phyloP scores from a whole-genome alignment of 179 eudicot species.

The Drosera spatulata region DNA sequence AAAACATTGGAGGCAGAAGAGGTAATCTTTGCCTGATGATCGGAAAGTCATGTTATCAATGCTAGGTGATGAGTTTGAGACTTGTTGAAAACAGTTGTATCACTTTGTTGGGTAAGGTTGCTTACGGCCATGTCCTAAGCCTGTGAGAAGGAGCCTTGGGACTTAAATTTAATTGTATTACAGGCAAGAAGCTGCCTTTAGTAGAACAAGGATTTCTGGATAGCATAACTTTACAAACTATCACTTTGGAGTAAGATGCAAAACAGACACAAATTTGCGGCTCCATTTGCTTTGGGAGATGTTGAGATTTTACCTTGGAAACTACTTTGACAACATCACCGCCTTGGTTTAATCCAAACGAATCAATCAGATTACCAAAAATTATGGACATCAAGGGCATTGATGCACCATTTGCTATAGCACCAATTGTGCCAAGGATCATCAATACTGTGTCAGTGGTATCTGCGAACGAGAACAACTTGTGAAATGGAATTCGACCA shows the following conservation, averaged over 20 bases:
- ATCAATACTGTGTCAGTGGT: constrained; percentile 44
- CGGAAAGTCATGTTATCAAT: too few species aligned
- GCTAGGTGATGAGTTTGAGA: too few species aligned
- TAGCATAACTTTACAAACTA: neutral
- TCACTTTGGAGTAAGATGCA: neutral
- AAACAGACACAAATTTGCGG: neutral
- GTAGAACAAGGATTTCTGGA: neutral
- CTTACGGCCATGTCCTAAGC: neutral
- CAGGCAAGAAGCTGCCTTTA: too few species aligned
- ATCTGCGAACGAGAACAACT: constrained; percentile 64
- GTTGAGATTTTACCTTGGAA: constrained; percentile 29
- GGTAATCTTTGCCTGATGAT: too few species aligned
- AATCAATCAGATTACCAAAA: constrained; percentile 48
- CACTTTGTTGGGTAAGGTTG: too few species aligned
- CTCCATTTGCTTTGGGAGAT: too few species aligned
- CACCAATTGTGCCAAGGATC: constrained; percentile 62
- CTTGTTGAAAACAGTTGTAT: too few species aligned
- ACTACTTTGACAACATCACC: constrained; percentile 22
- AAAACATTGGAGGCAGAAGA: too few species aligned
- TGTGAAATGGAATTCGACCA: constrained; percentile 41
- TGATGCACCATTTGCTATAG: constrained; percentile 52
- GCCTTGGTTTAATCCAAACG: constrained; percentile 47
- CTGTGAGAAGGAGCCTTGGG: neutral
- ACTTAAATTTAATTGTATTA: neutral
- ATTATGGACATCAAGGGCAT: constrained; percentile 64